Evolutionary conservation across 2,329 filamentous ascomycete genomes (phyloP).

Genomic region (Aspergillus nomiae): DNA sequence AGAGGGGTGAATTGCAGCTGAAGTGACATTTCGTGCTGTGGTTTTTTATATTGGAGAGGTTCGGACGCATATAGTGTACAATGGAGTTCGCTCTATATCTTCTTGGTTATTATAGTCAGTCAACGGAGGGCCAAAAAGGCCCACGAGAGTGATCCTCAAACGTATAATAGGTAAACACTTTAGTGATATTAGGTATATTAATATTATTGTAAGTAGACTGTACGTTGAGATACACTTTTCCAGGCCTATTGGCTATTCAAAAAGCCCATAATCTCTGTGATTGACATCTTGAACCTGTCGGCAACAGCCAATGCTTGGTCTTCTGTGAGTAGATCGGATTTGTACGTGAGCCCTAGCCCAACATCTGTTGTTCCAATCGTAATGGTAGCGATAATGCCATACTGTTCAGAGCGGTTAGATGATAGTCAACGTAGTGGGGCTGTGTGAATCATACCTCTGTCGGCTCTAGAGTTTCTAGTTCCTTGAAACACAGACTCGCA

Average conservation of each 20-base stretch:
- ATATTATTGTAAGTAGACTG: too few species aligned
- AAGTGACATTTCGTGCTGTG: neutral
- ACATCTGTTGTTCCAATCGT: neutral
- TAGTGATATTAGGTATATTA: too few species aligned
- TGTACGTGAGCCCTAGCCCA: neutral
- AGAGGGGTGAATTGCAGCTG: conserved; percentile 3
- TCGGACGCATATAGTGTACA: too few species aligned
- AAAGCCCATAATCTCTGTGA: neutral
- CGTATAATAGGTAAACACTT: too few species aligned
- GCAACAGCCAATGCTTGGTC: neutral
- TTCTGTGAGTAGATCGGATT: neutral
- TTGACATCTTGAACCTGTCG: neutral
- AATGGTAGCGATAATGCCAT: conserved; percentile 1
- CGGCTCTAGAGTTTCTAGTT: neutral
- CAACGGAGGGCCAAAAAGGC: too few species aligned
- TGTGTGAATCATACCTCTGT: neutral
- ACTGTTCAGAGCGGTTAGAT: neutral
- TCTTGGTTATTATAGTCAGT: too few species aligned
- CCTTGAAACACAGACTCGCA: neutral
- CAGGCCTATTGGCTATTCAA: too few species aligned
- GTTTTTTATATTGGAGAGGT: rapidly evolving
- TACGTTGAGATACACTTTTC: too few species aligned
- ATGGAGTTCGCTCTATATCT: too few species aligned
- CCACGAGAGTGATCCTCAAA: too few species aligned
- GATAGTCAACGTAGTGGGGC: too few species aligned